Conservation (phyloP, 148 eudicot genomes). For the Arbutus unedo region DNA sequence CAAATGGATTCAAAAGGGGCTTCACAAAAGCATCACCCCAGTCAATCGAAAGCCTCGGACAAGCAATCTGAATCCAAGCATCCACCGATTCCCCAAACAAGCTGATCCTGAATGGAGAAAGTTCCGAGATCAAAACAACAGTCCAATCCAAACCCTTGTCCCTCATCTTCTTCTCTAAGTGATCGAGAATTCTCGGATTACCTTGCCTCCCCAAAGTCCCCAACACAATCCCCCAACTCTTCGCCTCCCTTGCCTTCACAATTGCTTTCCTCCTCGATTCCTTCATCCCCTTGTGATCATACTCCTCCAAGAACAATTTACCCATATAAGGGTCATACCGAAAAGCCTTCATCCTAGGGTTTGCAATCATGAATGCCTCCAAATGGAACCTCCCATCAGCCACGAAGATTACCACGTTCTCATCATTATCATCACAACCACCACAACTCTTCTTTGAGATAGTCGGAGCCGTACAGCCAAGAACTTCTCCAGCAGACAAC, state of each 20-base stretch:
- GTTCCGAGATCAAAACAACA: constrained; percentile 80
- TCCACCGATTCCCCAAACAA: constrained; percentile 83
- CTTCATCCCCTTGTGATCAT: constrained; percentile 94
- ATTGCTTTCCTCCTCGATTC: constrained; percentile 63
- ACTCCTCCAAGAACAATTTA: constrained; percentile 80
- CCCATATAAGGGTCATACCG: constrained; percentile 92
- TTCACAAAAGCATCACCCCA: constrained; percentile 93
- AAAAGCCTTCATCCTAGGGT: constrained; percentile 69
- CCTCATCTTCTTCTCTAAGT: constrained; percentile 78
- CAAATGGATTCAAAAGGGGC: constrained; percentile 82
- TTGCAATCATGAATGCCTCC: constrained; percentile 95
- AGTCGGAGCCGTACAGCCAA: constrained; percentile 85
- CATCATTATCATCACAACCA: constrained; percentile 35
- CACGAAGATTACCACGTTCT: constrained; percentile 68
- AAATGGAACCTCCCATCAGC: constrained; percentile 96
- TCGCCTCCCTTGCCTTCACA: constrained; percentile 61
- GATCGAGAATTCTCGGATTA: constrained; percentile 71
- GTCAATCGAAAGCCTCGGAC: constrained; percentile 90
- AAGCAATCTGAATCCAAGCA: constrained; percentile 96
- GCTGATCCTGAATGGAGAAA: constrained; percentile 67
- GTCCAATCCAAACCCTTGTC: constrained; percentile 68
- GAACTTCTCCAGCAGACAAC: constrained; percentile 87
- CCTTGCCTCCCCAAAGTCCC: constrained; percentile 97
- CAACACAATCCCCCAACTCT: constrained; percentile 79
- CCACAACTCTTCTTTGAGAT: constrained; percentile 24